phyloP scores from a whole-genome alignment of 805 yeast species.

The Saturnispora dispora region DNA sequence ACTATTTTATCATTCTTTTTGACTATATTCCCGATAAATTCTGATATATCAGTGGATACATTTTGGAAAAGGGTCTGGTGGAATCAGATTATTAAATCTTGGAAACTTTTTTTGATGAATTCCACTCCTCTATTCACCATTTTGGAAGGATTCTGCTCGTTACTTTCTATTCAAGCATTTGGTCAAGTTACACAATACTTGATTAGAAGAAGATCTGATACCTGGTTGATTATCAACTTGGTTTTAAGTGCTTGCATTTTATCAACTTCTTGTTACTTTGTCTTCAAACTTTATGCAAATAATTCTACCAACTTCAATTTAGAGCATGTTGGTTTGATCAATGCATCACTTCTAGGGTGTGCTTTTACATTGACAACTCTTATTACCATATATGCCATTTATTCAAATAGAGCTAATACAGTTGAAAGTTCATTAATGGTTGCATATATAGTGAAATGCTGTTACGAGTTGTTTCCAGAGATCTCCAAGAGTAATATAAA shows the following conservation, averaged over 20 bases:
- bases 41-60: conserved; percentile 12
- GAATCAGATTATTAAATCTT: conserved; percentile 36
- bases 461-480: conserved; percentile 88
- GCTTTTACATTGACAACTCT: conserved; percentile 67
- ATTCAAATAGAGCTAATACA: conserved; percentile 79
- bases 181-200: conserved; percentile 32
- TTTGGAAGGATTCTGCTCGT: conserved; percentile 87
- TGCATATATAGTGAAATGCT: conserved; percentile 86
- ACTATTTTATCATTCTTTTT: conserved; percentile 64
- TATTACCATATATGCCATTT: conserved; percentile 74
- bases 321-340: conserved; percentile 44
- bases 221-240: conserved; percentile 34
- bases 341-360: conserved; percentile 82
- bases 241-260: conserved; percentile 65
- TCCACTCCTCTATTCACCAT: conserved; percentile 86
- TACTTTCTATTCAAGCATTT: conserved; percentile 83
- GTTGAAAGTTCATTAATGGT: conserved; percentile 79
- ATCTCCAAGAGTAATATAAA: conserved; percentile 44
- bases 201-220: conserved; percentile 28
- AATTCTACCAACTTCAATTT: conserved; percentile 34
- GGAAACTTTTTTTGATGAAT: conserved; percentile 65
- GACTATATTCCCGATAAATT: conserved; percentile 37
- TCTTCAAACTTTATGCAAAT: conserved; percentile 74
- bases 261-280: conserved; percentile 66
- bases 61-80: conserved; percentile 25